Percentiles rank a stretch among this genome's conserved stretches.
Conservation (phyloP, 768 basidiomycete species). For the Sarcomyxa edulis region DNA sequence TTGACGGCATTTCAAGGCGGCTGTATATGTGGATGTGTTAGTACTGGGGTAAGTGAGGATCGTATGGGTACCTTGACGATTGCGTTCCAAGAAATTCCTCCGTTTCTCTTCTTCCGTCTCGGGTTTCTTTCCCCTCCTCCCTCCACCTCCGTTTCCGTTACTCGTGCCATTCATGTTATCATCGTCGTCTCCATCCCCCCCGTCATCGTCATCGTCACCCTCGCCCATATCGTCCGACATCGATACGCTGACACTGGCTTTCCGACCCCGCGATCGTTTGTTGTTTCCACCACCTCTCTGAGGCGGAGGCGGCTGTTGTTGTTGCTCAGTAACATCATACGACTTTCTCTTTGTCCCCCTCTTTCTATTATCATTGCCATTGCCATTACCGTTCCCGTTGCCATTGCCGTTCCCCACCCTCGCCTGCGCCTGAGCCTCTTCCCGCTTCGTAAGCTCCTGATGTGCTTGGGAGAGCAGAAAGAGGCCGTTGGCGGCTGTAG, state of each 20-base stretch:
- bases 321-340: conserved; percentile 33
- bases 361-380: conserved; percentile 32
- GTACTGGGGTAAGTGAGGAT: conserved; percentile 3
- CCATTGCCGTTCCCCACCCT: conserved; percentile 27
- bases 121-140: conserved; percentile 53
- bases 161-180: conserved; percentile 14
- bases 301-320: too few relatives aligned
- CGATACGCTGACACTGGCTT: conserved; percentile 24
- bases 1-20: conserved; percentile 97
- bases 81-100: conserved; percentile 93
- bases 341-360: conserved; percentile 74
- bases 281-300: too few relatives aligned
- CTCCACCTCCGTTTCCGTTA: conserved; percentile 11
- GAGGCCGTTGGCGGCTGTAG: conserved; percentile 82
- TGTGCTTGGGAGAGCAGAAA: conserved; percentile 94
- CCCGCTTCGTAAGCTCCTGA: conserved; percentile 94
- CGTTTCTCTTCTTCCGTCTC: conserved; percentile 99
- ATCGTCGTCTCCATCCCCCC: conserved; percentile 33
- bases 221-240: conserved; percentile 29
- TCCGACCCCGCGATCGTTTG: conserved; percentile 40
- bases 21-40: conserved; percentile 44
- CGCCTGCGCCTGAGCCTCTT: conserved; percentile 74
- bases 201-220: conserved; percentile 36
- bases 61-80: conserved; percentile 77
- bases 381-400: conserved; percentile 16